Base-by-base conservation (phyloP, 768 basidiomycete species). In the Lyophyllum semitale region DNA sequence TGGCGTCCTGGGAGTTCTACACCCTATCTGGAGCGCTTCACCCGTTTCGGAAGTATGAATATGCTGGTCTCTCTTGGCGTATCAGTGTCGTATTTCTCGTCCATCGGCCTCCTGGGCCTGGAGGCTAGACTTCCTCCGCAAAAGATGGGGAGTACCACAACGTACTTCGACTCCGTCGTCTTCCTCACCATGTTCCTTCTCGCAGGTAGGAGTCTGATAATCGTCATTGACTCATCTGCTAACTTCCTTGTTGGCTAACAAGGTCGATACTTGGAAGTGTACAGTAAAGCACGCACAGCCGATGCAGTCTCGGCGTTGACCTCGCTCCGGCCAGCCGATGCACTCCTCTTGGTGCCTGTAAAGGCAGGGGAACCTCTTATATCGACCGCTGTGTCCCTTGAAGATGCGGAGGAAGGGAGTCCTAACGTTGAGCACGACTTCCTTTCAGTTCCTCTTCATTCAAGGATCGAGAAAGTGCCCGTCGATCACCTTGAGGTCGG, bases 31-130 rank as follows among this genome's bases (percentile, higher is more conserved):
- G 72, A 73, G 42, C 79, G 88, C 0, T 82, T 92, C 51, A 74
- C 85, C 49, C 75, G 79, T 17, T 95, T 93, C 62, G 93, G 93
- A 0, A 90, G 87, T 60, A 95, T 95, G 93, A 92, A 92, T 66
- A 78, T 92, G n/a, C 74, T 95, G 29, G 11, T 30, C 15, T 86
- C 87, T 3, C 73, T 80, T 3, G 88, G 86, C 8, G 90, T 92
- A 3, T 84, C 85, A 0, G 84, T 89, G 1, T 86, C 89, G 0
- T 95, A 93, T 63, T 83, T 90, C 41, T 79, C 92, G 0, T 91
- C 89, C 5, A 71, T 94, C 7, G 88, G 78, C 1, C 77, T 91
- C 41, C 73, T 94, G 8, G 82, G 74, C 12, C 72, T 91, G 1
- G 81, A 88, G 0, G 80, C 84, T 0, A 70, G 68, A 38, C 72